Evolutionary conservation across 345 rosid species (phyloP), one percentile per base, ranked within the genome.

Genomic region (Mercurialis annua): DNA sequence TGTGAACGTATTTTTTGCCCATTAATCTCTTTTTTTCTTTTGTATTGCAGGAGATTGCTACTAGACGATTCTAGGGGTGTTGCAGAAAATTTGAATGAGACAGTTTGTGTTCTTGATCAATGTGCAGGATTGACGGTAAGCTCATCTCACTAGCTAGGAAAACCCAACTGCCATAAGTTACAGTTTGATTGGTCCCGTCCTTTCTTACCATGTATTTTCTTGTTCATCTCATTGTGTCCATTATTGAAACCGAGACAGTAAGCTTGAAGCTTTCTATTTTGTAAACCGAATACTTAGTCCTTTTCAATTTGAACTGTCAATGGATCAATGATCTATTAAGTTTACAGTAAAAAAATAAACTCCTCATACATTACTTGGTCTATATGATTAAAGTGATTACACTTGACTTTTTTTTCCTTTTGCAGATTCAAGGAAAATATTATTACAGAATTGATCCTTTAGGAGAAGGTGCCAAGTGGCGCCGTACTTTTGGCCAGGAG

Each of bases 391-490:
- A 51, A 34, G 49, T 33, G 50, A 60, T 34, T 43, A 40, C 38
- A 40, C 5, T 14, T 68, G 18, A 23, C 43, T 24, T 6, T 17
- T 65, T 10, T 30, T 54, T 27, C 8, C 42, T 83, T 24, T 42
- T 83, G 63, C 86, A 92, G 98, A 73, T 90, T 73, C 96, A 86
- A 82, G 98, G 98, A 71, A 92, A 92, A 72, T 90, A 88, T 66
- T 92, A 90, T 74, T 90, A 75, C 79, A 81, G 90, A 82, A 82
- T 90, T 63, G 98, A 92, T 61, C 84, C 84, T n/a, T 61, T 85
- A 16, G 97, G 98, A 73, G 87, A 85, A 71, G 98, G 97, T 76
- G 92, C 98, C 38, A 88, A 86, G 75, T 92, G 98, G 98, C 93
- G 98, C 59, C 86, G 93, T 62, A 69, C 93, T 59, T 85, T 87